Percentiles rank a stretch among this genome's conserved stretches.
Evolutionary conservation across 1,284 basidiomycete species (phyloP).

Genomic region (Schizopora paradoxa): DNA sequence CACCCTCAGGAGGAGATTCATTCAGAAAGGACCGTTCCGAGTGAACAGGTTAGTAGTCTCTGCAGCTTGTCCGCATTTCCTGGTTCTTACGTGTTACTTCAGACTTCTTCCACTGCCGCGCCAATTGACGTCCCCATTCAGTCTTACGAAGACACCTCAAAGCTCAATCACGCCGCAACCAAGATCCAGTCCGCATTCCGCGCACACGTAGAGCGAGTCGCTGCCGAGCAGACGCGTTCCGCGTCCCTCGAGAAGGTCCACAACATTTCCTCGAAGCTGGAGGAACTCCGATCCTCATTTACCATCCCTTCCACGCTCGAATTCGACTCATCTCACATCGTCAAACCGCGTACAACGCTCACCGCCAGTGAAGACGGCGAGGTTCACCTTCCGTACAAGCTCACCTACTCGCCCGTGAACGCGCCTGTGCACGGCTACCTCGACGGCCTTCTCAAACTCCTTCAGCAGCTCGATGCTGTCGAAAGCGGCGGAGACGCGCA

Average conservation of each 20-base stretch:
- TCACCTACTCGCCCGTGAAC: slow-evolving; percentile 42
- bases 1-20: background rate
- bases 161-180: slow-evolving; percentile 11
- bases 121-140: too few species aligned
- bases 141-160: background rate
- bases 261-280: slow-evolving; percentile 20
- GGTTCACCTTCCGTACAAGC: slow-evolving; percentile 15
- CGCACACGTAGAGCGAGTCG: slow-evolving; percentile 4
- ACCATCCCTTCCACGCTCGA: slow-evolving; percentile 31
- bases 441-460: slow-evolving; percentile 50
- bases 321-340: slow-evolving; percentile 1
- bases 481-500: slow-evolving; percentile 55
- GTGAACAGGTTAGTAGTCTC: background rate
- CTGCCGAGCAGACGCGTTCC: slow-evolving; percentile 7
- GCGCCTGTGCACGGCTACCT: slow-evolving; percentile 45
- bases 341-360: background rate
- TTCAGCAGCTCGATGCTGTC: slow-evolving; percentile 61
- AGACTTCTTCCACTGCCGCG: background rate
- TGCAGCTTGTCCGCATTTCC: slow-evolving; percentile 1
- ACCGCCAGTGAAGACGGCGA: slow-evolving; percentile 11
- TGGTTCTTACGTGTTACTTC: background rate
- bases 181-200: slow-evolving; percentile 19
- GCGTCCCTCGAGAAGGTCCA: slow-evolving; percentile 8
- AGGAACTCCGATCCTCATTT: slow-evolving; percentile 26
- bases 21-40: background rate